Evolutionary conservation across 2,329 filamentous ascomycete species (phyloP).

Genomic region (Xylaria sp.): DNA sequence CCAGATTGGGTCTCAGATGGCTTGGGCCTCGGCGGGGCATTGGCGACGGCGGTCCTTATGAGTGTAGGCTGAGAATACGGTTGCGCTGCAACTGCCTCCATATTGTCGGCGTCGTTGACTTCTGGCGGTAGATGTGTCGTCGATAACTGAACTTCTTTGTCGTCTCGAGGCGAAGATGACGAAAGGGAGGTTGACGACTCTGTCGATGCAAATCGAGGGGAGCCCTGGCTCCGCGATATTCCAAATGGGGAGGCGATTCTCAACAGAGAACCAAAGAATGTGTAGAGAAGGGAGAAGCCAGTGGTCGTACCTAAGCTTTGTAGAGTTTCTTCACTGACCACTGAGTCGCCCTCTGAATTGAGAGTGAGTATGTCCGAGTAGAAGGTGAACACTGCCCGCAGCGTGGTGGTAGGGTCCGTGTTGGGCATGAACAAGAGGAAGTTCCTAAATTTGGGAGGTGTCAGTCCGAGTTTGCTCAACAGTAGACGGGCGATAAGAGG

Average conservation of each 20-base stretch:
- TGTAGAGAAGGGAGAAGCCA: slow-evolving; percentile 65
- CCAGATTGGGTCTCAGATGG: slow-evolving; percentile 34
- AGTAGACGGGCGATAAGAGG: too few species aligned
- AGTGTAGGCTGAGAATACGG: slow-evolving; percentile 19
- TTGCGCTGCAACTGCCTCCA: slow-evolving; percentile 22
- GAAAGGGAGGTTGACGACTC: slow-evolving; percentile 12
- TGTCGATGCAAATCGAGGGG: neutral
- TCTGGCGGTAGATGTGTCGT: slow-evolving; percentile 11
- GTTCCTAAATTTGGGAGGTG: slow-evolving; percentile 58
- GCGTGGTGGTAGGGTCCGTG: slow-evolving; percentile 64
- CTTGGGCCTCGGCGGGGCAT: slow-evolving; percentile 21
- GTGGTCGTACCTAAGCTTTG: slow-evolving; percentile 88
- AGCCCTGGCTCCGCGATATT: slow-evolving; percentile 37
- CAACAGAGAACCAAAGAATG: slow-evolving; percentile 76
- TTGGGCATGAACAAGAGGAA: slow-evolving; percentile 88
- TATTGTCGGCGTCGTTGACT: slow-evolving; percentile 22
- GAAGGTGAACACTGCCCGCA: slow-evolving; percentile 85
- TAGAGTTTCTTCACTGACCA: slow-evolving; percentile 86
- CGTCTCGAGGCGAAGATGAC: slow-evolving; percentile 20
- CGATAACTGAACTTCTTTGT: slow-evolving; percentile 13
- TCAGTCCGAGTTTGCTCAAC: slow-evolving; percentile 13
- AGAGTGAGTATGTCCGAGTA: slow-evolving; percentile 88
- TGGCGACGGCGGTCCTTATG: slow-evolving; percentile 18
- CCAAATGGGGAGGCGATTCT: slow-evolving; percentile 61
- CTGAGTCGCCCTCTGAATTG: slow-evolving; percentile 91